phyloP scores from a whole-genome alignment of 108 stramenopile species.

The Nitzschia putrida region DNA sequence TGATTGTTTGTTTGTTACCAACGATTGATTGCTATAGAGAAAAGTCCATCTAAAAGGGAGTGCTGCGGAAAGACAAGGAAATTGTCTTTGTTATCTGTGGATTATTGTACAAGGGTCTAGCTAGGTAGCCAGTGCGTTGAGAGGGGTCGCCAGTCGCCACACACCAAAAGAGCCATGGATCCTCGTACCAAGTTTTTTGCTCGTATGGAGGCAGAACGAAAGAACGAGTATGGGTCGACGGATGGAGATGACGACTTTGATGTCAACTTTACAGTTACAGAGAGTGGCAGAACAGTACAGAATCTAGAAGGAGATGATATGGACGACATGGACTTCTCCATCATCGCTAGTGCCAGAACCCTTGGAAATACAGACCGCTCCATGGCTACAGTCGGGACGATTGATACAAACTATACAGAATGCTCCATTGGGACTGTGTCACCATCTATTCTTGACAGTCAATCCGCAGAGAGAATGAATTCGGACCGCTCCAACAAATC shows the following conservation, averaged over 20 bases:
- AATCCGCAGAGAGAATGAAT: slow-evolving; percentile 3
- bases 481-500: background rate
- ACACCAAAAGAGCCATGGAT: background rate
- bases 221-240: background rate
- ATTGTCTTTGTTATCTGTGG: no score
- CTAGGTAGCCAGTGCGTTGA: no score
- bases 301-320: slow-evolving; percentile 11
- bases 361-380: slow-evolving; percentile 10
- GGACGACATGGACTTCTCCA: slow-evolving; percentile 20
- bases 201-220: slow-evolving; percentile 7
- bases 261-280: slow-evolving; percentile 9
- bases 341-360: slow-evolving; percentile 3
- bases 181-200: slow-evolving; percentile 4
- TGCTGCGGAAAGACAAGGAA: no score
- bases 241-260: slow-evolving; percentile 16
- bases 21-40: background rate
- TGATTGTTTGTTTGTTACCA: no score
- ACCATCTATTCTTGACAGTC: slow-evolving; percentile 3
- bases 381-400: slow-evolving; percentile 3
- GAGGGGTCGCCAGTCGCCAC: background rate
- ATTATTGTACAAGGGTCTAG: no score
- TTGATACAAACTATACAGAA: slow-evolving; percentile 6
- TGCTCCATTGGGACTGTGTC: background rate
- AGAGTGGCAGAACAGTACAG: slow-evolving; percentile 1
- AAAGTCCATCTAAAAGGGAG: slow-evolving; percentile 34